phyloP scores from a whole-genome alignment of 2,329 filamentous ascomycete species.

The Alternaria brassicicola region DNA sequence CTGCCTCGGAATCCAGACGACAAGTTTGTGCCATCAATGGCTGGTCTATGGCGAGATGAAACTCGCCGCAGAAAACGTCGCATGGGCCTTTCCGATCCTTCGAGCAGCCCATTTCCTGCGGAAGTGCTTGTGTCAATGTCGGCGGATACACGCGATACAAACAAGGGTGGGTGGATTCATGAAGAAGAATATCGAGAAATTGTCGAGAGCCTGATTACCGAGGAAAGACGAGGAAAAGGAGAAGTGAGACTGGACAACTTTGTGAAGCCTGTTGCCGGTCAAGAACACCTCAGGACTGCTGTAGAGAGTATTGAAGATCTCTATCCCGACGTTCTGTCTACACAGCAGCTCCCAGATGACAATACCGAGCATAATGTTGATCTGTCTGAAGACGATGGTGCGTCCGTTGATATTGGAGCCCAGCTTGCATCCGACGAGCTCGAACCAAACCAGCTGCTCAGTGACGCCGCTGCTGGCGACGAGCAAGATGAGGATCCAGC shows the following conservation, averaged over 20 bases:
- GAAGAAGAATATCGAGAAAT: slow-evolving; percentile 80
- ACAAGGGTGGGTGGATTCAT: slow-evolving; percentile 87
- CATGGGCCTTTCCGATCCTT: slow-evolving; percentile 68
- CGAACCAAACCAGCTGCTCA: not conserved
- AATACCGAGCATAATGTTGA: not conserved
- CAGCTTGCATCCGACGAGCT: not conserved
- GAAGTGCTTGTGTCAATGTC: slow-evolving; percentile 90
- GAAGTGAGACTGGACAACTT: slow-evolving; percentile 70
- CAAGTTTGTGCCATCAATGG: slow-evolving; percentile 93
- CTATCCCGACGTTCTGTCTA: slow-evolving; percentile 68
- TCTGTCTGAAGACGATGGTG: not conserved
- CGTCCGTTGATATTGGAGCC: not conserved
- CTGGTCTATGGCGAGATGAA: slow-evolving; percentile 90
- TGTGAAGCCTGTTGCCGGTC: slow-evolving; percentile 60
- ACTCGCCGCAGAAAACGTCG: slow-evolving; percentile 75
- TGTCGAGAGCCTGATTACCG: slow-evolving; percentile 65
- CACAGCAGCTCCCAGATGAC: slow-evolving; percentile 21
- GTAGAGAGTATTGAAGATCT: slow-evolving; percentile 87
- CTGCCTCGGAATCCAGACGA: slow-evolving; percentile 63
- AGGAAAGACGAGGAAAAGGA: slow-evolving; percentile 63
- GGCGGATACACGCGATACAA: slow-evolving; percentile 74
- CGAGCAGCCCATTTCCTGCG: slow-evolving; percentile 76
- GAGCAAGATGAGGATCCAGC: slow-evolving; percentile 37
- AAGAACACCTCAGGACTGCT: slow-evolving; percentile 71
- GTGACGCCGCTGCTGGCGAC: slow-evolving; percentile 13